Conservation (phyloP, 306 rosid genomes). For the Amphicarpaea edgeworthii region DNA sequence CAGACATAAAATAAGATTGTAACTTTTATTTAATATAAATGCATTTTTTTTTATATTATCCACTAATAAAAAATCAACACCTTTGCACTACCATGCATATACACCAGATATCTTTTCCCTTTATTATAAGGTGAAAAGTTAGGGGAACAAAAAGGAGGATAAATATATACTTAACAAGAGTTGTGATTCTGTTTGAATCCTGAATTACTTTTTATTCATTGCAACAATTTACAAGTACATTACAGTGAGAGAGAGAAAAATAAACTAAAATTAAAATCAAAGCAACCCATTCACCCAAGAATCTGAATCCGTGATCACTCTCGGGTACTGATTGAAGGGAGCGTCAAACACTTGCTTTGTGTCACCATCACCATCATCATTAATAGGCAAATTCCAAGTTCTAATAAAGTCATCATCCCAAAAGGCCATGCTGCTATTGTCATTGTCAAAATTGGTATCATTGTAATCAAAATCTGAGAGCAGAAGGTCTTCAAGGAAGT, state of each 20-base stretch:
- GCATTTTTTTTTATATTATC: no score
- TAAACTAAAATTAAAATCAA: conserved; percentile 29
- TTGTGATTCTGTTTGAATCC: conserved; percentile 39
- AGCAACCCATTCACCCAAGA: conserved; percentile 60
- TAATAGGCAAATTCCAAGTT: conserved; percentile 59
- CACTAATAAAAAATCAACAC: conserved; percentile 1
- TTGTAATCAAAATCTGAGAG: conserved; percentile 59
- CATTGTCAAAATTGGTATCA: conserved; percentile 34
- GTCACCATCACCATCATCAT: conserved; percentile 49
- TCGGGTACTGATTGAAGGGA: conserved; percentile 52
- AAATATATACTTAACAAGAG: conserved; percentile 33
- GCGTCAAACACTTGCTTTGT: conserved; percentile 50
- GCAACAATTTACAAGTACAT: conserved; percentile 48
- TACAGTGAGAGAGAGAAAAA: conserved; percentile 22
- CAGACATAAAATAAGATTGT: no score
- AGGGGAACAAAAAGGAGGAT: conserved; percentile 1
- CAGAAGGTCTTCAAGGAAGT: conserved; percentile 58
- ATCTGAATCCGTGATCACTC: conserved; percentile 60
- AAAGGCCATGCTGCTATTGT: conserved; percentile 36
- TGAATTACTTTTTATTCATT: conserved; percentile 42
- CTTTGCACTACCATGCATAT: conserved; percentile 34
- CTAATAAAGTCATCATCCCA: conserved; percentile 75
- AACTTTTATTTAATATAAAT: no score
- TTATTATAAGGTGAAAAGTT: conserved; percentile 21
- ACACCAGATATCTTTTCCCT: conserved; percentile 32